Percentiles rank a stretch among this genome's conserved stretches.
phyloP scores from a whole-genome alignment of 495 filamentous ascomycete genomes.

The Cercophora samala region DNA sequence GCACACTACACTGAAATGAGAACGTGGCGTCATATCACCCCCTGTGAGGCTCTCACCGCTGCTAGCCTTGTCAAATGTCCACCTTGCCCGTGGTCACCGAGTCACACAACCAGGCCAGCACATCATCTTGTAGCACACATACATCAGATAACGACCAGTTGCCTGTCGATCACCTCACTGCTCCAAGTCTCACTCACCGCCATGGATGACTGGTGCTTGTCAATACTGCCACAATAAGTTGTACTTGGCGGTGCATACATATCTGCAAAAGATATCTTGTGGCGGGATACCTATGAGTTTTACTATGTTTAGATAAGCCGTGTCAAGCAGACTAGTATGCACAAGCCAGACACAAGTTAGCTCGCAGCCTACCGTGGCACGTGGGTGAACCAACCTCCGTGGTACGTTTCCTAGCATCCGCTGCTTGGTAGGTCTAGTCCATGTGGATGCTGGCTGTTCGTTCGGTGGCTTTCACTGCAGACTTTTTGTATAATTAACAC shows the following conservation, averaged over 20 bases:
- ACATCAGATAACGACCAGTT: not conserved
- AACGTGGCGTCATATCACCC: not conserved
- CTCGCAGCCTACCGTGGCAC: not conserved
- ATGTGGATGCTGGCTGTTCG: not conserved
- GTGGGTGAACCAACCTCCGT: not conserved
- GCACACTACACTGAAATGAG: not conserved
- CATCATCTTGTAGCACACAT: not conserved
- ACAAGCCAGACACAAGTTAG: too few relatives aligned
- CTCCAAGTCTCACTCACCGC: not conserved
- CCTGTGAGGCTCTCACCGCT: not conserved
- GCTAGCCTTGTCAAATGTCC: not conserved
- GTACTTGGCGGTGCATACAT: too few relatives aligned
- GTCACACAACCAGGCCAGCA: not conserved
- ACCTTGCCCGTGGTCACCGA: not conserved
- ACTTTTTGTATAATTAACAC: too few relatives aligned
- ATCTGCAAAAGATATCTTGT: too few relatives aligned
- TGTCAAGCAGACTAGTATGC: too few relatives aligned
- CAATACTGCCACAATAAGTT: too few relatives aligned
- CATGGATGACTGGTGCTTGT: not conserved
- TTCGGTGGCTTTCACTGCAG: too few relatives aligned
- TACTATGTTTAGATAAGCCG: too few relatives aligned
- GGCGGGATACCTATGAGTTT: too few relatives aligned
- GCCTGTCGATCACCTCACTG: not conserved
- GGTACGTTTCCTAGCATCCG: not conserved
- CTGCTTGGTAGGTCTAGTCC: not conserved